Evolutionary conservation across 306 rosid genomes (phyloP), one percentile per base, ranked within the genome.

Genomic region (Sindora glabra): DNA sequence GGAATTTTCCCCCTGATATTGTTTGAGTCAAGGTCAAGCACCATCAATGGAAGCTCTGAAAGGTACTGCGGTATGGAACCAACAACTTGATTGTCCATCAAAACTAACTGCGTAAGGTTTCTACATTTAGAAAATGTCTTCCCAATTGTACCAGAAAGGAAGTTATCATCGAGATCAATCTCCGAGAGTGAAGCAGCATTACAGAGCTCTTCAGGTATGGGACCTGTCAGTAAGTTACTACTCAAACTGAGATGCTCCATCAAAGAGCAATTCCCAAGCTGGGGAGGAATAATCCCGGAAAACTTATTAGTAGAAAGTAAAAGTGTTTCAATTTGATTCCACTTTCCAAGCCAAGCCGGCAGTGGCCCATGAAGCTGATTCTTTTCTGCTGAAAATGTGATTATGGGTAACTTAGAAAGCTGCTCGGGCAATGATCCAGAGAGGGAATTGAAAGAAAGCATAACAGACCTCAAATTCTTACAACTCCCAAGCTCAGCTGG

Each of bases 261-360:
- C 79, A 70, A 56, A 33, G 89, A 74, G 44, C 99, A 94, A 65
- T 94, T 79, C 62, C 99, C 99, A 64, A 94, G 88, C 73, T 89
- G 83, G 30, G 83, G 78, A 13, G 99, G 99, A 62, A 94, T 89
- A 57, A 21, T 33, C 48, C 95, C 97, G 0, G 81, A 80, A 64
- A 94, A 86, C 12, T 17, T 65, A 70, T 94, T 94, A 6, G 73
- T 69, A 0, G 94, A 85, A 5, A 94, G 87, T 75, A 86, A 67
- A 12, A 94, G 68, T 3, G 91, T 70, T 6, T 71, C 70, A 8
- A 82, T 72, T 47, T 40, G 64, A 17, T 42, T 68, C 97, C 94
- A 94, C 23, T 74, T 84, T 6, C 97, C 97, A 14, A 94, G 73
- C 99, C 99, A 94, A 59, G 83, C 48, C 54, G 99, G 97, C 73